Base-by-base conservation (phyloP, 805 yeast species). In the Saturnispora galanensis region DNA sequence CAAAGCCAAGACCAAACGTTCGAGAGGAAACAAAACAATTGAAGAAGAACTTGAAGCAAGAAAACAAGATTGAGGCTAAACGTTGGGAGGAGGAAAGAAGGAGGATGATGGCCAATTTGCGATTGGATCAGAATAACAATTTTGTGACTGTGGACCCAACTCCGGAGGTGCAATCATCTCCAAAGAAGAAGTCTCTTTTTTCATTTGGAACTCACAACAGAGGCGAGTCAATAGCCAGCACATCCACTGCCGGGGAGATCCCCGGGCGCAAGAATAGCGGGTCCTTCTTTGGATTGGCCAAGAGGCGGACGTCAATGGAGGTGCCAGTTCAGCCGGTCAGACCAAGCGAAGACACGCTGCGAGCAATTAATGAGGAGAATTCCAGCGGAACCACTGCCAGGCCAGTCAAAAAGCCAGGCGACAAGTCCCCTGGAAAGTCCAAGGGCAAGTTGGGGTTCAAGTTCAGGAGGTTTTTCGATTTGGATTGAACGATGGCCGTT, bases 381-480 rank as follows among this genome's bases (percentile, higher is more conserved):
- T 21, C 26, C 26, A 21, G 7, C 6, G 26, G 26, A 21, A 5
- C 26, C 8, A 6, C 26, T 2, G 8, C 31, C 17, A 37, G 31
- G 39, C n/a, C n/a, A 15, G 12, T n/a, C n/a, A 31, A 39, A 10
- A 10, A 33, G n/a, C 16, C 32, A 18, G 32, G 28, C 17, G 29
- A 26, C 16, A 34, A 17, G 3, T 30, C 15, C 29, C 36, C 35
- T 10, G 29, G 5, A 6, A 21, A 39, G 11, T 41, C 38, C 26
- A 26, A 39, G 12, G 17, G 35, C 7, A 42, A 44, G 15, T 31
- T 31, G 5, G 56, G 59, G 7, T 45, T 46, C 21, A 56, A 52
- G 44, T 52, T 60, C 15, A 53, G 50, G 57, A 54, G 51, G 33
- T 52, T 59, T 37, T 60, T 60, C 50, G 58, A 60, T 40, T 46